A percentile compares a stretch with the other conserved stretches of the same genome.
Evolutionary conservation across 1,139 yeast genomes (phyloP).

Genomic region (Yamadazyma diddensiae): DNA sequence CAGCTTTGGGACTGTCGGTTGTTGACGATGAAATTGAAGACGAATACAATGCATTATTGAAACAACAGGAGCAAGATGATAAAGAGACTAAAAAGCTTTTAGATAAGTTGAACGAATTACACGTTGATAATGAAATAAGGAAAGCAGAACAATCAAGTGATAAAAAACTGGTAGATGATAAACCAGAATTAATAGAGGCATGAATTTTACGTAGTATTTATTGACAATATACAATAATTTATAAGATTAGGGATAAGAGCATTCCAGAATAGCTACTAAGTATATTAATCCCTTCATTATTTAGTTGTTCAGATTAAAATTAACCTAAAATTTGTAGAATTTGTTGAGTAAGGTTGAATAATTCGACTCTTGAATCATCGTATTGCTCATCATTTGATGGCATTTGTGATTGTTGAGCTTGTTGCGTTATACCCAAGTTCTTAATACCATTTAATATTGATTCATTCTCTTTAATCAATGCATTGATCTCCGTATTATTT

Average conservation of each 20-base stretch:
- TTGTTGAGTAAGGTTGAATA: constrained; percentile 77
- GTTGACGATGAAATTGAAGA: constrained; percentile 32
- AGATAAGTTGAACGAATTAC: constrained; percentile 13
- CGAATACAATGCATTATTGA: constrained; percentile 21
- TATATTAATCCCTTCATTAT: not conserved
- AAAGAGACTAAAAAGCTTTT: constrained; percentile 5
- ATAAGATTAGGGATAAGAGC: constrained; percentile 1
- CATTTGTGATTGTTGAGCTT: constrained; percentile 24
- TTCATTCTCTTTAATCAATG: constrained; percentile 58
- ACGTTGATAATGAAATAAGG: constrained; percentile 3
- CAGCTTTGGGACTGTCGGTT: constrained; percentile 27
- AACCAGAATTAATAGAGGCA: not conserved
- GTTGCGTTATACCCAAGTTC: constrained; percentile 45
- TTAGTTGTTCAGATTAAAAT: constrained; percentile 3
- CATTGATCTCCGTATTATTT: constrained; percentile 67
- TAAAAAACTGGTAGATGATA: not conserved
- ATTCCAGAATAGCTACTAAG: constrained; percentile 11
- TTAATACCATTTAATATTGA: constrained; percentile 58
- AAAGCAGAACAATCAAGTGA: too few species aligned
- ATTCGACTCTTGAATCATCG: constrained; percentile 68
- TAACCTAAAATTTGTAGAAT: constrained; percentile 55
- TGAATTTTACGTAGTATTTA: too few species aligned
- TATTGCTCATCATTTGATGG: constrained; percentile 31
- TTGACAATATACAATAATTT: constrained; percentile 1
- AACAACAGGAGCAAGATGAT: constrained; percentile 8